Conservation (phyloP, 2,329 filamentous ascomycete genomes). For the Aspergillus sp. region DNA sequence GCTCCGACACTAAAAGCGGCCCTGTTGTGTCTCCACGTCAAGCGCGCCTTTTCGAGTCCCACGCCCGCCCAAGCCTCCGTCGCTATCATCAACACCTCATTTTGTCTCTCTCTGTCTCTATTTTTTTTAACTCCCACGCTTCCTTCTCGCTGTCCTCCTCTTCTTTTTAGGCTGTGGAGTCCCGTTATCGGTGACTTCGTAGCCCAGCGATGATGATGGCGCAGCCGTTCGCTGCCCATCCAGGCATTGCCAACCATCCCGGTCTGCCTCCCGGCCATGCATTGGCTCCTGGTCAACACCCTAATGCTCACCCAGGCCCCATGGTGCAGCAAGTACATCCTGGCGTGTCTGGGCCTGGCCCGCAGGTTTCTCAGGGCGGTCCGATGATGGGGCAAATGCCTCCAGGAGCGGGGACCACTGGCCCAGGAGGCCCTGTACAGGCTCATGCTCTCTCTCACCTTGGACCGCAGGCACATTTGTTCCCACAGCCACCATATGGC, state of each 20-base stretch:
- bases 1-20: slow-evolving; percentile 36
- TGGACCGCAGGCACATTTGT: slow-evolving; percentile 57
- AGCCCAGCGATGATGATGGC: slow-evolving; percentile 53
- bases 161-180: slow-evolving; percentile 25
- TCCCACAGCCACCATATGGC: slow-evolving; percentile 49
- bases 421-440: slow-evolving; percentile 50
- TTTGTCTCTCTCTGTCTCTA: slow-evolving; percentile 3
- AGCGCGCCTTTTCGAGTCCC: slow-evolving; percentile 30
- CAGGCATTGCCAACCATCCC: slow-evolving; percentile 59
- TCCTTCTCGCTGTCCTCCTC: slow-evolving; percentile 16
- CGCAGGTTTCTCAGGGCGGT: slow-evolving; percentile 61
- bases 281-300: slow-evolving; percentile 58
- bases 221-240: slow-evolving; percentile 58
- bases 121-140: slow-evolving; percentile 5
- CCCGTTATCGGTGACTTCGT: slow-evolving; percentile 36
- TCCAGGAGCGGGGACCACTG: slow-evolving; percentile 55
- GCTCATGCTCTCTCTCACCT: slow-evolving; percentile 63
- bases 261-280: slow-evolving; percentile 62
- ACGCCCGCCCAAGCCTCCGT: slow-evolving; percentile 18
- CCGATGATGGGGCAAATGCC: slow-evolving; percentile 66
- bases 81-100: slow-evolving; percentile 9
- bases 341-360: slow-evolving; percentile 59
- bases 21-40: slow-evolving; percentile 30
- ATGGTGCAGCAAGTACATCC: slow-evolving; percentile 61
- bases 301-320: slow-evolving; percentile 54